phyloP scores from a whole-genome alignment of 2,329 filamentous ascomycete genomes.

The Whalleya microplaca region DNA sequence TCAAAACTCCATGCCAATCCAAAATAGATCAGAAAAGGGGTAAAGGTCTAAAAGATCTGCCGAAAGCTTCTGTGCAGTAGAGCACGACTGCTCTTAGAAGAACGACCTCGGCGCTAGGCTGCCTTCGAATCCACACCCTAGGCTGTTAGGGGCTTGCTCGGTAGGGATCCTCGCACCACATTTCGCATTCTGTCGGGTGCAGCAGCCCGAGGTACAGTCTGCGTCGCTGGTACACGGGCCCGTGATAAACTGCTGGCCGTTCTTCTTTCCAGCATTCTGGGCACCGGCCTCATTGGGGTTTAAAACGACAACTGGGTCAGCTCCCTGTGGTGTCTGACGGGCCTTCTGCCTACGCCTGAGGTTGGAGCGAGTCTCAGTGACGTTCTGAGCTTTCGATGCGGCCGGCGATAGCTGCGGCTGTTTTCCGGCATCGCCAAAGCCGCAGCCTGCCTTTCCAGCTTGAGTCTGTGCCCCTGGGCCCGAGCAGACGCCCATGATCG shows the following conservation, averaged over 20 bases:
- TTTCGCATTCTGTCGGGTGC: conserved; percentile 10
- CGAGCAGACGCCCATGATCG: conserved; percentile 28
- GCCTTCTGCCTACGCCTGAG: not conserved
- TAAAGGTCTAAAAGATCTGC: too few species aligned
- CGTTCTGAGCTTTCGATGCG: too few species aligned
- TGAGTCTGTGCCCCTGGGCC: conserved; percentile 29
- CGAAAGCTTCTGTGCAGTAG: too few species aligned
- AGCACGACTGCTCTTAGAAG: too few species aligned
- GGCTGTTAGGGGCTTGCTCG: not conserved
- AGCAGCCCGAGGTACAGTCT: conserved; percentile 34
- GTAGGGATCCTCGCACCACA: conserved; percentile 5
- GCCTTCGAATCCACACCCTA: not conserved
- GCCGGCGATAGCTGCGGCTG: not conserved
- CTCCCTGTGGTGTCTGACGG: not conserved
- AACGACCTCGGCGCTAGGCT: not conserved
- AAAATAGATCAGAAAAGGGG: too few species aligned
- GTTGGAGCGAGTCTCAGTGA: not conserved
- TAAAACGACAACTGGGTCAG: not conserved
- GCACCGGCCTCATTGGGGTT: conserved; percentile 24
- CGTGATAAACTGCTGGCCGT: conserved; percentile 37
- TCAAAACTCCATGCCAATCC: too few species aligned
- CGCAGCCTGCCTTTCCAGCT: conserved; percentile 37
- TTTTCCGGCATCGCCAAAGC: conserved; percentile 26
- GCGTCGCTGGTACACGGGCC: conserved; percentile 36
- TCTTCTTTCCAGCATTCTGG: conserved; percentile 30